Conservation (phyloP, 2,329 filamentous ascomycete genomes). For the Penicillium sclerotigenum region DNA sequence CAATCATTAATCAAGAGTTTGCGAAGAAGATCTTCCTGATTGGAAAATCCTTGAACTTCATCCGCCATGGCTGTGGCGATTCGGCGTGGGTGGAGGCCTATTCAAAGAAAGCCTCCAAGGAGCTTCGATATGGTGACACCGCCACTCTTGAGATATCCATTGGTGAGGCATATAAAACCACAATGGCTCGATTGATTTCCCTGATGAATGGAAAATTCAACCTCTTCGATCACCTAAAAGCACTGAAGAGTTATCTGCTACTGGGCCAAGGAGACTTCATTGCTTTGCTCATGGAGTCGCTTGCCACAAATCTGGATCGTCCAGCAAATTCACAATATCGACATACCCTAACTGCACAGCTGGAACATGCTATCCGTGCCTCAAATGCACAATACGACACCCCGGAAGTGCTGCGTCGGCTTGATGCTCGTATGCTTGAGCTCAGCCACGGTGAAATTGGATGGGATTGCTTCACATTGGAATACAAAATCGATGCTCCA, state of each 20-base stretch:
- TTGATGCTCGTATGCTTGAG: slow-evolving; percentile 98
- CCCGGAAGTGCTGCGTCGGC: slow-evolving; percentile 80
- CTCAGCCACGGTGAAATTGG: slow-evolving; percentile 94
- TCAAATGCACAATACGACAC: slow-evolving; percentile 96
- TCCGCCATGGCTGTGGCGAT: slow-evolving; percentile 90
- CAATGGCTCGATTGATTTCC: slow-evolving; percentile 90
- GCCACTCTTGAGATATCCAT: slow-evolving; percentile 89
- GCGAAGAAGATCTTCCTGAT: slow-evolving; percentile 96
- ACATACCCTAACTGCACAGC: slow-evolving; percentile 93
- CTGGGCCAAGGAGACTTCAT: slow-evolving; percentile 97
- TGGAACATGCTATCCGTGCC: slow-evolving; percentile 94
- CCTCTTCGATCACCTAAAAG: slow-evolving; percentile 85
- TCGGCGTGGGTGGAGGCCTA: slow-evolving; percentile 94
- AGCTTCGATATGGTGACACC: slow-evolving; percentile 88
- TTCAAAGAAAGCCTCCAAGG: slow-evolving; percentile 87
- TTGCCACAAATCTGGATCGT: slow-evolving; percentile 86
- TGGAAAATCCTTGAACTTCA: slow-evolving; percentile 97
- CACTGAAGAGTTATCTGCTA: slow-evolving; percentile 90
- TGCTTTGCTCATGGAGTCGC: slow-evolving; percentile 90
- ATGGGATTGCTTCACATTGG: slow-evolving; percentile 98
- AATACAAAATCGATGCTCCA: slow-evolving; percentile 96
- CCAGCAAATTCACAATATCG: slow-evolving; percentile 96
- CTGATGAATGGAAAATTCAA: slow-evolving; percentile 96
- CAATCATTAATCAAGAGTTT: slow-evolving; percentile 89
- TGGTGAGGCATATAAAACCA: slow-evolving; percentile 95